Evolutionary conservation across 2,329 filamentous ascomycete genomes (phyloP), one percentile per base, ranked within the genome.

Genomic region (Colletotrichum cuscutae): DNA sequence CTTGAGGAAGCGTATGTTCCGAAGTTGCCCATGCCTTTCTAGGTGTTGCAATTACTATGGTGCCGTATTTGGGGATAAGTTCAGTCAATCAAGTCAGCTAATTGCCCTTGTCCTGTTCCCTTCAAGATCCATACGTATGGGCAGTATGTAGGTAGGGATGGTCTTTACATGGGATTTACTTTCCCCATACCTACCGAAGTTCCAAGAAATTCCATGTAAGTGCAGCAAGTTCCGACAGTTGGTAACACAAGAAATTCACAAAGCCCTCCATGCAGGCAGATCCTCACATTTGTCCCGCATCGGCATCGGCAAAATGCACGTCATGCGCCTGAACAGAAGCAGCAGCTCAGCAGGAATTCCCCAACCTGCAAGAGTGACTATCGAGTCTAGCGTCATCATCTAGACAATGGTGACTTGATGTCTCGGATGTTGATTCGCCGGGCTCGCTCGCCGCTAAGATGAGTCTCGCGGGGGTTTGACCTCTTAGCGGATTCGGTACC

Each of bases 1-100:
- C 26, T 74, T 1, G 72, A 74, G 46, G 72, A 72, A 11, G 28
- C n/a, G 37, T 72, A 74, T 12, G 28, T 72, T 35, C 59, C 68
- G 5, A 74, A 72, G 59, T 19, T 52, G n/a, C 26, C 59, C 1
- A 46, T 57, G 24, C 52, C 59, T 3, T 63, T 68, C 8, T 49
- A 49, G 19, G 9, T 11, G 19, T 49, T 49, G 42, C 19, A 22
- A 11, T 49, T n/a, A 19, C 19, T 19, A 3, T 9, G 19, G 19
- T 22, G 42, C 19, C 7, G 42, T 1, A n/a, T 49, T 22, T 22
- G n/a, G 7, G 19, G 6, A 5, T 22, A 9, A n/a, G 19, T 5
- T 9, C 0, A 3, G 19, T 22, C 19, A 49, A 49, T 11, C 13
- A 1, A 42, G 15, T 15, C 13, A 19, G 5, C 37, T 42, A 15